These are phyloP conservation scores for Peniophora sp. DNA, from an alignment of 1,284 basidiomycete genomes.

Conservation along the genomic window DNA sequence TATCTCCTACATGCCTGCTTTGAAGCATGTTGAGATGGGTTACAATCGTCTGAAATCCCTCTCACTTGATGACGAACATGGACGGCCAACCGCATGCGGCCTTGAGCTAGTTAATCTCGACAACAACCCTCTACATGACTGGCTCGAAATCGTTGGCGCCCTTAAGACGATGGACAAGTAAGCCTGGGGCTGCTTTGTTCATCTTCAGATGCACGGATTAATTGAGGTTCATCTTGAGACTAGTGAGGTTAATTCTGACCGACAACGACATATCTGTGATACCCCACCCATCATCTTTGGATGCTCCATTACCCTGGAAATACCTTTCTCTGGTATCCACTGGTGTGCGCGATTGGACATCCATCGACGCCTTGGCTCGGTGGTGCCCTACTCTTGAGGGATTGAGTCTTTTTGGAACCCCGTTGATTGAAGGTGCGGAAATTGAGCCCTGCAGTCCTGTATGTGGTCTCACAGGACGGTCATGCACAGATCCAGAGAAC, in stretches of 20 bases:
- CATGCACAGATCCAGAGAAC: slow-evolving; percentile 26
- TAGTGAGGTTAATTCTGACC: slow-evolving; percentile 64
- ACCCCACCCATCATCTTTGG: slow-evolving; percentile 13
- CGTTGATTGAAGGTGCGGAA: slow-evolving; percentile 45
- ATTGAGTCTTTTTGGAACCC: slow-evolving; percentile 54
- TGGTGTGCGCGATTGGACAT: slow-evolving; percentile 50
- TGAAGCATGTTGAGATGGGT: slow-evolving; percentile 69
- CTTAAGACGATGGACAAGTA: slow-evolving; percentile 34
- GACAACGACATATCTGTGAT: slow-evolving; percentile 49
- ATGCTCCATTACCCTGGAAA: slow-evolving; percentile 19
- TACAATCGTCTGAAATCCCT: slow-evolving; percentile 56
- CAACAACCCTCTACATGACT: slow-evolving; percentile 57
- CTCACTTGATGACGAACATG: slow-evolving; percentile 10
- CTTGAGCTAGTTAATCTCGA: slow-evolving; percentile 62
- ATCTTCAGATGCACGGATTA: not conserved
- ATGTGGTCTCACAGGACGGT: slow-evolving; percentile 6
- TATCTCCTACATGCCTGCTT: slow-evolving; percentile 46
- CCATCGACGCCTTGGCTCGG: slow-evolving; percentile 59
- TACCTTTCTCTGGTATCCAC: slow-evolving; percentile 66
- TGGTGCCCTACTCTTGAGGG: slow-evolving; percentile 62
- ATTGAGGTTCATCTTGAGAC: slow-evolving; percentile 23
- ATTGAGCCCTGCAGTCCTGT: slow-evolving; percentile 6
- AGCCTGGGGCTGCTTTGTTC: slow-evolving; percentile 8
- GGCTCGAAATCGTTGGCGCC: slow-evolving; percentile 44
- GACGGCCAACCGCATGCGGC: slow-evolving; percentile 24